phyloP scores from a whole-genome alignment of 129 eudicot species.

The sunflower (Helianthus annuus) region HanXRQr2.0-SUNRISE NC_035440.2:20095871-20096370 shows the following conservation, averaged over 20 bases:
- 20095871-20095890: constrained; percentile 57
- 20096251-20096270: constrained; percentile 77
- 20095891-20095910: constrained; percentile 46
- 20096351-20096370: constrained; percentile 51
- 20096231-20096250: constrained; percentile 5
- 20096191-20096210: neutral
- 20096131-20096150: constrained; percentile 53
- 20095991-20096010: constrained; percentile 67
- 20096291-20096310: constrained; percentile 51
- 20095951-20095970: constrained; percentile 14
- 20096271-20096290: constrained; percentile 50
- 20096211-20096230: neutral
- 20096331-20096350: constrained; percentile 49
- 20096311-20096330: constrained; percentile 31
- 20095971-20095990: constrained; percentile 44
- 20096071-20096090: constrained; percentile 51
- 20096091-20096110: constrained; percentile 61
- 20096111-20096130: constrained; percentile 65
- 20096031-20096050: constrained; percentile 70
- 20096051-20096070: constrained; percentile 63
- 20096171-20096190: neutral
- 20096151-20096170: constrained; percentile 56
- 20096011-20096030: constrained; percentile 58
- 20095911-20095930: constrained; percentile 1
- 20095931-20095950: neutral